Conservation (phyloP, 805 yeast genomes). For the Metschnikowia kunwiensis region DNA sequence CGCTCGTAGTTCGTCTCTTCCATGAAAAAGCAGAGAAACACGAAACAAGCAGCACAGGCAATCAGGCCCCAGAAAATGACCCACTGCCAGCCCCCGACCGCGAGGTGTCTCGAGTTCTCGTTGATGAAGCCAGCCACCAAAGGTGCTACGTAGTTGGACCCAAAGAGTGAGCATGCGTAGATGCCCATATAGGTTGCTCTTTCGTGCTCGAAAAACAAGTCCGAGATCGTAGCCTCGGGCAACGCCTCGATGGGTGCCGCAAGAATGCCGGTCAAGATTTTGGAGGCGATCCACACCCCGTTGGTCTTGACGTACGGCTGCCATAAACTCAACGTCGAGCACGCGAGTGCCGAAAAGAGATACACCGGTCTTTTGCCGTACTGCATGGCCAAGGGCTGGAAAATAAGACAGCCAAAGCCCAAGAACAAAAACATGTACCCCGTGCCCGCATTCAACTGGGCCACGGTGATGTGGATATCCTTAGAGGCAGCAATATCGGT, state of each 20-base stretch:
- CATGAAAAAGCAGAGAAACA: constrained; percentile 17
- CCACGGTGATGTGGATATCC: constrained; percentile 14
- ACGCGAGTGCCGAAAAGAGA: constrained; percentile 37
- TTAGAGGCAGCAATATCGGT: constrained; percentile 16
- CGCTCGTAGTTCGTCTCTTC: constrained; percentile 19
- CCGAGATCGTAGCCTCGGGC: constrained; percentile 48
- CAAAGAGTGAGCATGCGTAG: constrained; percentile 25
- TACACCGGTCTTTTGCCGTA: constrained; percentile 49
- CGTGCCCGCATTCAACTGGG: constrained; percentile 17
- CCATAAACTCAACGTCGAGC: constrained; percentile 40
- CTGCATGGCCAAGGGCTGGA: constrained; percentile 50
- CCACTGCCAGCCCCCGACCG: constrained; percentile 18
- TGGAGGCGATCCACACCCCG: constrained; percentile 20
- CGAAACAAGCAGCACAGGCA: constrained; percentile 9
- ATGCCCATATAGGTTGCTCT: constrained; percentile 20
- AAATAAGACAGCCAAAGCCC: constrained; percentile 43
- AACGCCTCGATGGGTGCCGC: constrained; percentile 48
- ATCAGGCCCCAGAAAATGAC: constrained; percentile 17
- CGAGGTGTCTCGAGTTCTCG: constrained; percentile 9
- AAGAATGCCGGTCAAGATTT: constrained; percentile 19
- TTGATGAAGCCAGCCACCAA: constrained; percentile 21
- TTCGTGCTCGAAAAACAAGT: constrained; percentile 51
- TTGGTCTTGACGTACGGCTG: constrained; percentile 35
- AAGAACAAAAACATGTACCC: constrained; percentile 16
- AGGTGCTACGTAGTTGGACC: constrained; percentile 16